Evolutionary conservation across 1,284 basidiomycete genomes (phyloP), one percentile per base, ranked within the genome.

Genomic region (Cryptococcus sp.): DNA sequence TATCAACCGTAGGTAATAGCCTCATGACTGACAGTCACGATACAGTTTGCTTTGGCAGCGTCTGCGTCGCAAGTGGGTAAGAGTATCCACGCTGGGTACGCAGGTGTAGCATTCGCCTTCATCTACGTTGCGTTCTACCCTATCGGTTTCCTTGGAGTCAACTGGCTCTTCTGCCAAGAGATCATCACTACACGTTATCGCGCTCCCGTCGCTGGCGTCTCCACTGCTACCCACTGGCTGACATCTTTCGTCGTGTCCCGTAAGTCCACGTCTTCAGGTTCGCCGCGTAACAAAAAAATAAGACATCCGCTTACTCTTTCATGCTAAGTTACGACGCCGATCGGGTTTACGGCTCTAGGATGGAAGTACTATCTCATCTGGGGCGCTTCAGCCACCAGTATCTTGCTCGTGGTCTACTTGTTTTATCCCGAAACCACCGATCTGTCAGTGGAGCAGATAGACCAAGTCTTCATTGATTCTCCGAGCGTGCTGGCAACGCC

Each of bases 351-450:
- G 45, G 55, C 52, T n/a, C 60, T 61, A 19, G 13, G 15, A 3
- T 61, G 60, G 60, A 49, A 41, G 44, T 51, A 50, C 27, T 61
- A 57, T 56, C 47, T 61, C 16, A 47, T 61, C 39, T 61, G 31
- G 31, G 31, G 31, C 11, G 31, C 31, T 5, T 35, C 31, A 4
- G 31, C 31, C 8, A 35, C 31, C 31, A 35, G 31, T 10, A 25
- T 70, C 60, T 47, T 65, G 2, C 64, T 61, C 20, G 39, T 54
- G 23, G 64, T 70, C 52, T 70, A 66, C 54, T 35, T 70, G 47
- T 68, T 61, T 56, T 68, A 62, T 56, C 66, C 67, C 17, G 68
- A 70, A 53, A 70, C 68, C 3, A 66, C 61, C 39, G 63, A 61
- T 15, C 53, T 68, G 3, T 64, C 64, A 7, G 59, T 70, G 50